Evolutionary conservation across 768 basidiomycete genomes (phyloP).

Genomic region (Cystofilobasidium macerans): DNA sequence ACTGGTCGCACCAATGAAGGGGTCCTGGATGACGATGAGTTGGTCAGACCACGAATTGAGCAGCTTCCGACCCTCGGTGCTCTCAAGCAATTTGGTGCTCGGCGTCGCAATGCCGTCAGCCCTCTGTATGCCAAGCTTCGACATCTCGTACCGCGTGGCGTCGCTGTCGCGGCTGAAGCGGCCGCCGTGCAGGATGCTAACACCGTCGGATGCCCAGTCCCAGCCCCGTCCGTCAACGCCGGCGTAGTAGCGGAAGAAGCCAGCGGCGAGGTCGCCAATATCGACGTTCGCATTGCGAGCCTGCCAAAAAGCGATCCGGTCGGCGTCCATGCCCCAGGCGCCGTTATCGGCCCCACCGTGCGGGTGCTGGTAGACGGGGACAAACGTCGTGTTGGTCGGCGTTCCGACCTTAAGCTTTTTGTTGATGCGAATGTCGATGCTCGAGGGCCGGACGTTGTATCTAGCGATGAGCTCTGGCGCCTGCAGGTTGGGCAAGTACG

Average conservation of each 20-base stretch:
- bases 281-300: slow-evolving; percentile 7
- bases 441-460: slow-evolving; percentile 2
- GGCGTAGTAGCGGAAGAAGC: slow-evolving; percentile 17
- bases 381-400: slow-evolving; percentile 17
- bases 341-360: background rate
- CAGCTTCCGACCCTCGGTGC: background rate
- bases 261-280: slow-evolving; percentile 5
- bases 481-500: slow-evolving; percentile 5
- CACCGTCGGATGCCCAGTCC: background rate
- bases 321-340: background rate
- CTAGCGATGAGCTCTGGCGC: background rate
- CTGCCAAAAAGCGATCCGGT: background rate
- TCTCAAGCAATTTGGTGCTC: background rate
- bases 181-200: slow-evolving; percentile 7
- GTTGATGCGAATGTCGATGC: slow-evolving; percentile 7
- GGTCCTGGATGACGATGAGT: slow-evolving; percentile 4
- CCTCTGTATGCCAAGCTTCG: background rate
- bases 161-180: background rate
- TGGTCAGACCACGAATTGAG: background rate
- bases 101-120: background rate
- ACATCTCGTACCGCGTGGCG: background rate
- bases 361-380: slow-evolving; percentile 9
- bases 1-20: slow-evolving; percentile 1
- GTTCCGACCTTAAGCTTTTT: background rate
- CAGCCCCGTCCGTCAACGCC: background rate